Percentiles rank a stretch among this genome's conserved stretches.
Conservation (phyloP, 257 asterid species). For the Agastache rugosa region DNA sequence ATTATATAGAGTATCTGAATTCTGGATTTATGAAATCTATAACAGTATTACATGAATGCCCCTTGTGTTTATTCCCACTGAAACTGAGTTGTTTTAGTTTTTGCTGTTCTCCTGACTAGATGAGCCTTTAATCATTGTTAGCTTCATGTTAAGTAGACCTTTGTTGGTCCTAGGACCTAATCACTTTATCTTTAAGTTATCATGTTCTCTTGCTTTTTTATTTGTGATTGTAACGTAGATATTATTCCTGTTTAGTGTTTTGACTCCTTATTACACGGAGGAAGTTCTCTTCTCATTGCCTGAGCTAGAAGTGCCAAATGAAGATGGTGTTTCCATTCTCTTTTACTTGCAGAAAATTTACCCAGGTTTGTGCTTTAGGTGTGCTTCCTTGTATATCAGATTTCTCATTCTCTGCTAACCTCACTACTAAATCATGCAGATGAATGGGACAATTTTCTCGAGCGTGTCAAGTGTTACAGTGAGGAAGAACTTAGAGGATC, state of each 20-base stretch:
- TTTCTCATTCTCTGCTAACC: constrained; percentile 36
- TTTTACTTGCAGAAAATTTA: constrained; percentile 94
- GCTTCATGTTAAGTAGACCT: neutral
- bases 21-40: neutral
- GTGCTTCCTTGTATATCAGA: constrained; percentile 21
- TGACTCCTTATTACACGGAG: constrained; percentile 95
- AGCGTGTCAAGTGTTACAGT: constrained; percentile 62
- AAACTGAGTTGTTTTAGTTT: neutral
- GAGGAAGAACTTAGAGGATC: constrained; percentile 86
- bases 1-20: neutral
- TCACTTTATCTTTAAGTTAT: neutral
- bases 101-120: neutral
- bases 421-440: constrained; percentile 52
- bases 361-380: constrained; percentile 72
- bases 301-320: constrained; percentile 87
- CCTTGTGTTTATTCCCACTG: neutral
- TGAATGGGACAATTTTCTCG: constrained; percentile 98
- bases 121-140: neutral
- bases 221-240: neutral
- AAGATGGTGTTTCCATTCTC: constrained; percentile 97
- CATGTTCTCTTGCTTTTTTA: constrained; percentile 16
- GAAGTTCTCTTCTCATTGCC: constrained; percentile 97
- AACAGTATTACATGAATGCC: neutral
- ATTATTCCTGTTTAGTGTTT: constrained; percentile 56
- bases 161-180: neutral